These are phyloP conservation scores for Daldinia sp. DNA, from an alignment of 2,329 filamentous ascomycete genomes.

Conservation along the genomic window DNA sequence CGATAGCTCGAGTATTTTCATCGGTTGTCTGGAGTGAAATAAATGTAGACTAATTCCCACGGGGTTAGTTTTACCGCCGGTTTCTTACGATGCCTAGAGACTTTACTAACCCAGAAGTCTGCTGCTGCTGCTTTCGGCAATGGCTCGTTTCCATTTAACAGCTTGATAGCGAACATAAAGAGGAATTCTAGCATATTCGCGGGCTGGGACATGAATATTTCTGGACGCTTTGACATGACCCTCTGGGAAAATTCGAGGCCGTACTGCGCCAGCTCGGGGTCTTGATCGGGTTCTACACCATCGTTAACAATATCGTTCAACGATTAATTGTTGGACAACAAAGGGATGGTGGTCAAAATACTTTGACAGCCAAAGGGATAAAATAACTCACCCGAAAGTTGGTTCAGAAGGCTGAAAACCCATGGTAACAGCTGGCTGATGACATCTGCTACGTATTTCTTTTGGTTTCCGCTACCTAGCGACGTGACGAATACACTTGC, in stretches of 20 bases:
- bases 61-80: not conserved
- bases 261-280: slow-evolving; percentile 76
- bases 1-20: slow-evolving; percentile 52
- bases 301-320: slow-evolving; percentile 20
- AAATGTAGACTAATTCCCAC: slow-evolving; percentile 58
- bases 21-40: slow-evolving; percentile 57
- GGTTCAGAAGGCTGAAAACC: slow-evolving; percentile 68
- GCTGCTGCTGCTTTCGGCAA: slow-evolving; percentile 78
- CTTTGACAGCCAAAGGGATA: no score
- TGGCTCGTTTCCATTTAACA: slow-evolving; percentile 75
- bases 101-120: slow-evolving; percentile 74
- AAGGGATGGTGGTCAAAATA: not conserved
- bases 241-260: slow-evolving; percentile 76
- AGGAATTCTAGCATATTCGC: slow-evolving; percentile 68
- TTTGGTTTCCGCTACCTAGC: slow-evolving; percentile 55
- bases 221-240: slow-evolving; percentile 67
- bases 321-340: no score
- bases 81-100: not conserved
- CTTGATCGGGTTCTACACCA: slow-evolving; percentile 63
- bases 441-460: slow-evolving; percentile 55
- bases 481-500: slow-evolving; percentile 75
- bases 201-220: slow-evolving; percentile 69
- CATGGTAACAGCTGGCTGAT: slow-evolving; percentile 66
- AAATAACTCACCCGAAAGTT: slow-evolving; percentile 64
- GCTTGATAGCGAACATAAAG: slow-evolving; percentile 75